These are phyloP conservation scores for Xerocomellus intermedius DNA, from an alignment of 768 basidiomycete genomes.

Conservation along the genomic window DNA sequence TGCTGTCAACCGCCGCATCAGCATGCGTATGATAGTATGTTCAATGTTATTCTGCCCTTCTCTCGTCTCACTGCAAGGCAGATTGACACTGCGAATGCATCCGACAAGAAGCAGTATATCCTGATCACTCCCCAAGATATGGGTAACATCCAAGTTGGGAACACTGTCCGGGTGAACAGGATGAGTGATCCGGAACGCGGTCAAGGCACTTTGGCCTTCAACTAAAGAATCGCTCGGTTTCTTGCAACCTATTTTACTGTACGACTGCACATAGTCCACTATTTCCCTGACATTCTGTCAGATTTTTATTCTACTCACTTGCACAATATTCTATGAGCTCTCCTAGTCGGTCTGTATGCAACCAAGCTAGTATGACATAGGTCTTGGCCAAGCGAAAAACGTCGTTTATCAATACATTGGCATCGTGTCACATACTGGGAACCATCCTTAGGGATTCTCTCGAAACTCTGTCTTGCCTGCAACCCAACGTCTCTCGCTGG, in stretches of 20 bases:
- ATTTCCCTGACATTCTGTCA: background rate
- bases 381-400: background rate
- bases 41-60: background rate
- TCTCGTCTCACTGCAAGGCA: slow-evolving; percentile 28
- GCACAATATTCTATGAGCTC: slow-evolving; percentile 1
- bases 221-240: background rate
- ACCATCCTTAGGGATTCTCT: background rate
- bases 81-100: slow-evolving; percentile 88
- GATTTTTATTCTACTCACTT: slow-evolving; percentile 12
- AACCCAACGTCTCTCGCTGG: slow-evolving; percentile 9
- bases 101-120: slow-evolving; percentile 89
- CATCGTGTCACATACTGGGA: background rate
- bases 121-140: slow-evolving; percentile 96
- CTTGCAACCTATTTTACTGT: background rate
- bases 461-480: slow-evolving; percentile 5
- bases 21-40: slow-evolving; percentile 92
- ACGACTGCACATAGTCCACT: background rate
- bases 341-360: background rate
- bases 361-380: background rate
- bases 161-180: slow-evolving; percentile 68
- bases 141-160: slow-evolving; percentile 67
- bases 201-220: slow-evolving; percentile 45
- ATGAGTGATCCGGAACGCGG: slow-evolving; percentile 81
- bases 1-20: slow-evolving; percentile 85
- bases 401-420: background rate